phyloP scores from a whole-genome alignment of 2,329 filamentous ascomycete species.

The Colletotrichum lini region DNA sequence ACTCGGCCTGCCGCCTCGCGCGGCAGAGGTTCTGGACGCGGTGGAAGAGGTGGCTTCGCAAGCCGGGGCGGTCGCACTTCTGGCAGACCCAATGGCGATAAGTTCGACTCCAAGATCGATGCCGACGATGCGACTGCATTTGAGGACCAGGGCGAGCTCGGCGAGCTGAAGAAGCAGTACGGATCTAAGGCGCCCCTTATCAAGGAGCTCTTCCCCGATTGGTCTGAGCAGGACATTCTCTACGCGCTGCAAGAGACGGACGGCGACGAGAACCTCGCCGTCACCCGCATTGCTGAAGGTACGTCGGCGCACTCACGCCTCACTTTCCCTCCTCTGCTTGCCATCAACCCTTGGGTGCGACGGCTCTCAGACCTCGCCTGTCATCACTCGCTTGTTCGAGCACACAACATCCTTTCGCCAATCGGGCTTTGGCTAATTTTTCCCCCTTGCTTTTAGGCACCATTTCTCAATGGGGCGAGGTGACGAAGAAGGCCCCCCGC shows the following conservation, averaged over 20 bases:
- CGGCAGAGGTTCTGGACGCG: slow-evolving; percentile 91
- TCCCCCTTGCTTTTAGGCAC: slow-evolving; percentile 66
- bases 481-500: slow-evolving; percentile 83
- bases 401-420: not conserved
- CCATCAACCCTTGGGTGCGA: slow-evolving; percentile 29
- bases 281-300: slow-evolving; percentile 87
- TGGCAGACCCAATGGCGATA: slow-evolving; percentile 79
- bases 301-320: slow-evolving; percentile 47
- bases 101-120: slow-evolving; percentile 66
- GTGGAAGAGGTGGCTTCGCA: slow-evolving; percentile 83
- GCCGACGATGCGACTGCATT: slow-evolving; percentile 71
- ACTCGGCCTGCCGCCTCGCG: slow-evolving; percentile 85
- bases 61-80: slow-evolving; percentile 79
- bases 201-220: slow-evolving; percentile 94
- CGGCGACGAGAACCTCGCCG: slow-evolving; percentile 81
- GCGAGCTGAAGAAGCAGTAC: slow-evolving; percentile 92
- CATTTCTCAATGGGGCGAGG: slow-evolving; percentile 87
- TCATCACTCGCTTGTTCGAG: not conserved
- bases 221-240: slow-evolving; percentile 95
- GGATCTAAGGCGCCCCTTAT: slow-evolving; percentile 83
- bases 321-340: slow-evolving; percentile 20
- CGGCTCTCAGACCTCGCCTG: not conserved
- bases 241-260: slow-evolving; percentile 92
- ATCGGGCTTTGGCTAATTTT: slow-evolving; percentile 47
- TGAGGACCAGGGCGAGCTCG: slow-evolving; percentile 89